Evolutionary conservation across 2,329 filamentous ascomycete genomes (phyloP).

Genomic region (Paracoccidioides brasiliensis): DNA sequence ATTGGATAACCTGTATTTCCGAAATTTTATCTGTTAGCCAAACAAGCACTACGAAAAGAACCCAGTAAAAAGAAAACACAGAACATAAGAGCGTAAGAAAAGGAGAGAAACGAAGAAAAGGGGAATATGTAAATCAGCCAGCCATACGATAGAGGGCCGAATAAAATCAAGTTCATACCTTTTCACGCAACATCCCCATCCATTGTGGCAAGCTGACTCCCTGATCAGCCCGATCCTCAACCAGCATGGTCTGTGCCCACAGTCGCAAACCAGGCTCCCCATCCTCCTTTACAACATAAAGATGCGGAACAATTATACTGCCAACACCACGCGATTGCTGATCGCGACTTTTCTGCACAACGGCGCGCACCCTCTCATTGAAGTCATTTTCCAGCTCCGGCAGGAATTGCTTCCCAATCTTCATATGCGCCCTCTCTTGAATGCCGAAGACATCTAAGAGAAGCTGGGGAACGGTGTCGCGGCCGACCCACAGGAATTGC

Average conservation of each 20-base stretch:
- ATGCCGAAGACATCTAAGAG: conserved; percentile 83
- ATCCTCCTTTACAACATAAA: conserved; percentile 90
- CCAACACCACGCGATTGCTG: conserved; percentile 77
- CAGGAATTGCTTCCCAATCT: conserved; percentile 78
- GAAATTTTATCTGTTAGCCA: background rate
- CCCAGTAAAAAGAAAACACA: background rate
- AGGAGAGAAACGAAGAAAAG: background rate
- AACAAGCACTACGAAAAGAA: background rate
- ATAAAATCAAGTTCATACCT: conserved; percentile 47
- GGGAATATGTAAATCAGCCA: background rate
- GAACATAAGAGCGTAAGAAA: background rate
- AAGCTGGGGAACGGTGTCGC: conserved; percentile 82
- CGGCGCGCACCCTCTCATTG: conserved; percentile 81
- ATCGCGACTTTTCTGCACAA: conserved; percentile 84
- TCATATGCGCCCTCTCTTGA: conserved; percentile 67
- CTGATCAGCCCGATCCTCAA: conserved; percentile 91
- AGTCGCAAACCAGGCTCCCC: conserved; percentile 89
- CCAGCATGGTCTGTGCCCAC: conserved; percentile 90
- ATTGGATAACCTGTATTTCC: conserved; percentile 11
- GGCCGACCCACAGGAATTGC: conserved; percentile 92
- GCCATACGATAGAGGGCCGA: background rate
- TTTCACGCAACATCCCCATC: conserved; percentile 84
- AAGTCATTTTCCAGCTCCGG: conserved; percentile 91
- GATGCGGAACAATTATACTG: conserved; percentile 79
- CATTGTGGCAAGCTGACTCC: conserved; percentile 86